A percentile compares a stretch with the other conserved stretches of the same genome.
These are phyloP conservation scores for Thelonectria blattea DNA, from an alignment of 2,329 filamentous ascomycete species.

Conservation along the genomic window DNA sequence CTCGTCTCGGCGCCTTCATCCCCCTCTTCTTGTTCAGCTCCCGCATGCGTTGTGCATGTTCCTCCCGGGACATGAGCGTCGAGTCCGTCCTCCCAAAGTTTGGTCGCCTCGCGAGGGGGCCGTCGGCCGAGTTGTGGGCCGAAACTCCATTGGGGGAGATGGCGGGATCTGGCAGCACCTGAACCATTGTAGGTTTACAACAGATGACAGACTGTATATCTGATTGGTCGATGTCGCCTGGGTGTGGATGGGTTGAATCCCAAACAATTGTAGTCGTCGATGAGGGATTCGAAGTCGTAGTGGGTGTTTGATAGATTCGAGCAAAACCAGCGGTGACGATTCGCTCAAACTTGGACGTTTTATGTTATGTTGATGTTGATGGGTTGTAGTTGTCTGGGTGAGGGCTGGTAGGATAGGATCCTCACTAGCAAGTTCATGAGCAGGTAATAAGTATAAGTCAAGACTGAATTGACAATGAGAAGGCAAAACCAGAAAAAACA, in stretches of 20 bases:
- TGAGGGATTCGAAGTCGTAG: slow-evolving; percentile 12
- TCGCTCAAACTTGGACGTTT: slow-evolving; percentile 6
- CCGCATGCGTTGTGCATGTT: slow-evolving; percentile 47
- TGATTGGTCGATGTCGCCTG: slow-evolving; percentile 12
- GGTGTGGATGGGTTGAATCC: slow-evolving; percentile 4
- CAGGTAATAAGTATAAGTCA: slow-evolving; percentile 28
- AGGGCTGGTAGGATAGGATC: slow-evolving; percentile 25
- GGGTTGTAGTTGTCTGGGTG: slow-evolving; percentile 26
- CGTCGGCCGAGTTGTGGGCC: slow-evolving; percentile 34
- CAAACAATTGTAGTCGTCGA: slow-evolving; percentile 9
- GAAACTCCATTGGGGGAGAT: slow-evolving; percentile 36
- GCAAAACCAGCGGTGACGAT: slow-evolving; percentile 17
- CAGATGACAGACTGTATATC: slow-evolving; percentile 3
- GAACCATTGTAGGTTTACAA: slow-evolving; percentile 40
- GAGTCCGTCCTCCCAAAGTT: slow-evolving; percentile 34
- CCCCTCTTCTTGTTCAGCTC: slow-evolving; percentile 47
- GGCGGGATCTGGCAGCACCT: slow-evolving; percentile 39
- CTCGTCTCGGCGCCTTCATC: slow-evolving; percentile 50
- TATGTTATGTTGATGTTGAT: slow-evolving; percentile 35
- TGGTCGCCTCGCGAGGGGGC: slow-evolving; percentile 30
- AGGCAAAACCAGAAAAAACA: slow-evolving; percentile 9
- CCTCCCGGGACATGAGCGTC: slow-evolving; percentile 47
- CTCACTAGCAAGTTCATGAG: slow-evolving; percentile 40
- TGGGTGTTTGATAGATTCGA: slow-evolving; percentile 11
- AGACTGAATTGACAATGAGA: slow-evolving; percentile 20